Evolutionary conservation across 2,329 filamentous ascomycete species (phyloP), one percentile per base, ranked within the genome.

Genomic region (Leptographium wingfieldii): DNA sequence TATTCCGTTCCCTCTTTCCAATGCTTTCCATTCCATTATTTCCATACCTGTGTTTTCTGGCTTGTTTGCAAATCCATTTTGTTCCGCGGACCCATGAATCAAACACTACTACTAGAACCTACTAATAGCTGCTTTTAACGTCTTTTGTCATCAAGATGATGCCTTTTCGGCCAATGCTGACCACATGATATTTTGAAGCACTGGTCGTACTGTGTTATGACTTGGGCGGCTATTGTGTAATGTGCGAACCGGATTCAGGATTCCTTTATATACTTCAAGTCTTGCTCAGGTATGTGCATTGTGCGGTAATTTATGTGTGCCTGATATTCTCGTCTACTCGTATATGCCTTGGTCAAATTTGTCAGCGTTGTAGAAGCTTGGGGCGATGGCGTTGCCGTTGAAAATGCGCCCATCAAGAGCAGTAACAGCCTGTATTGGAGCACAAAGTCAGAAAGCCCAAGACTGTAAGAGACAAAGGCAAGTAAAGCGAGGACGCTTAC

Each of bases 351-450:
- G 73, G 64, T 95, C 90, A 69, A 97, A 99, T 67, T 83, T 88
- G 53, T 92, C 90, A 6, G 77, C 77, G 67, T 95, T 84, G 71
- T 88, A 97, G 70, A 92, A 97, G 57, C 80, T 82, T 0, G 92
- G 89, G n/a, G 77, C 76, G 60, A 97, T 95, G 12, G 80, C 77
- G 70, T 95, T 95, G 5, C 89, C 92, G 65, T 91, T 92, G 71
- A 97, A 97, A 19, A 90, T 81, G 58, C 91, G 84, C 19, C 91
- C 91, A 68, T 96, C 85, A 49, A 96, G 81, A 12, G 90, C 90
- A 69, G 94, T 95, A 57, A 97, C 90, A 57, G 92, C 92, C 86
- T 92, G 33, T 60, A 43, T 27, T 53, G 12, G 49, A 31, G n/a
- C 9, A 29, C 14, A 11, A 1, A 11, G 12, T 22, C 5, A 35